Evolutionary conservation across 2,329 filamentous ascomycete genomes (phyloP).

Genomic region (Ascochyta fabae): DNA sequence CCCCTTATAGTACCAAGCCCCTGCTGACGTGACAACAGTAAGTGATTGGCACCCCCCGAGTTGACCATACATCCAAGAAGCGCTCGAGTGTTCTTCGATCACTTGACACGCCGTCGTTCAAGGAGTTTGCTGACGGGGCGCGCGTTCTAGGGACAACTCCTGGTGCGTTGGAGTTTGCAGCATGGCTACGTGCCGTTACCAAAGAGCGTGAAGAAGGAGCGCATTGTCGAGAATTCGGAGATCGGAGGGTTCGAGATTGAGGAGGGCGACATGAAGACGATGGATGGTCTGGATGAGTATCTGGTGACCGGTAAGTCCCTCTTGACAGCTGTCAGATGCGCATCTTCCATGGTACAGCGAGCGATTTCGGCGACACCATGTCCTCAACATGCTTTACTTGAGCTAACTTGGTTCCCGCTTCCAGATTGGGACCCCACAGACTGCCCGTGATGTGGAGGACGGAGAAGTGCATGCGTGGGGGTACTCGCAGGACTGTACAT

Average conservation of each 20-base stretch:
- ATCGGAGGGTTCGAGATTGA: constrained; percentile 68
- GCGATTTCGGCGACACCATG: constrained; percentile 22
- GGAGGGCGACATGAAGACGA: constrained; percentile 64
- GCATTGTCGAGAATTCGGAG: constrained; percentile 70
- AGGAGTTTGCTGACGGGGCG: background rate
- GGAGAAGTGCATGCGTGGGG: constrained; percentile 30
- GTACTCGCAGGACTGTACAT: constrained; percentile 18
- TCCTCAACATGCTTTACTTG: constrained; percentile 11
- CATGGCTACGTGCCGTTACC: constrained; percentile 75
- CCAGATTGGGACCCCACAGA: constrained; percentile 58
- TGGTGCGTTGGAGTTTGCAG: constrained; percentile 81
- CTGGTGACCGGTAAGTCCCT: constrained; percentile 63
- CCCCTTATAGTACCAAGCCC: background rate
- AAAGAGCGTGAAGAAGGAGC: constrained; percentile 69
- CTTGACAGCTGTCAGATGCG: constrained; percentile 5
- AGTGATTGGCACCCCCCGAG: background rate
- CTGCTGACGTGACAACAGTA: constrained; percentile 13
- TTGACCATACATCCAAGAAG: background rate
- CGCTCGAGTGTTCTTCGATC: background rate
- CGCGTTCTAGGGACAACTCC: constrained; percentile 59
- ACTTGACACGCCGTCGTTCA: background rate
- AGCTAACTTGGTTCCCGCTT: constrained; percentile 23
- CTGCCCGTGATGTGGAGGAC: constrained; percentile 36
- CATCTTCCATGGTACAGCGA: constrained; percentile 2
- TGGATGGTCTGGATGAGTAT: constrained; percentile 74